A percentile compares a stretch with the other conserved stretches of the same genome.
Evolutionary conservation across 2,329 filamentous ascomycete species (phyloP).

Genomic region (Neurospora sp.): DNA sequence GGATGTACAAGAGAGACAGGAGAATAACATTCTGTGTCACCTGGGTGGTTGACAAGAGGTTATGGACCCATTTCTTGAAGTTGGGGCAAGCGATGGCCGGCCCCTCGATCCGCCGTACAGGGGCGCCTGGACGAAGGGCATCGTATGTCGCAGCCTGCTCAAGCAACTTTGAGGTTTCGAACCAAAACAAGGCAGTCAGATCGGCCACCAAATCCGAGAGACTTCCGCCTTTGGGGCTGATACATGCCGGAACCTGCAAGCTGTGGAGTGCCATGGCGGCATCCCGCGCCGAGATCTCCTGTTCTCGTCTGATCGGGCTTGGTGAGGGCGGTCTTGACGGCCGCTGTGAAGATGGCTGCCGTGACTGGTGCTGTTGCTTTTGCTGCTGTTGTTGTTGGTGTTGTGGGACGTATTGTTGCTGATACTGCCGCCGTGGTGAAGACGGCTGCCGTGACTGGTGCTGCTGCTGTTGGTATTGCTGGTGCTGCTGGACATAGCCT

Average conservation of each 20-base stretch:
- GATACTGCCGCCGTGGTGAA: constrained; percentile 19
- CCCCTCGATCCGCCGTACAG: constrained; percentile 47
- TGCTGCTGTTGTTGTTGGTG: constrained; percentile 1
- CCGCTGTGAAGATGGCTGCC: constrained; percentile 18
- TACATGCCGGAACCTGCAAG: constrained; percentile 64
- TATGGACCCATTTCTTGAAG: constrained; percentile 90
- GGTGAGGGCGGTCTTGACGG: constrained; percentile 28
- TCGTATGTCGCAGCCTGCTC: constrained; percentile 59
- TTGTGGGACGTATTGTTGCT: not conserved
- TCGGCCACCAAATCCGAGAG: constrained; percentile 75
- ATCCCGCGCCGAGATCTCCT: constrained; percentile 26
- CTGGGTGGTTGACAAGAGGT: constrained; percentile 85
- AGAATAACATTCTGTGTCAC: constrained; percentile 94
- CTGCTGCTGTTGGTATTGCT: constrained; percentile 1
- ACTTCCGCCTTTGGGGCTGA: constrained; percentile 66
- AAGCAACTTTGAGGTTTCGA: constrained; percentile 76
- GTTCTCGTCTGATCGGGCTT: constrained; percentile 18
- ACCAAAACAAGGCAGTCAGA: constrained; percentile 98
- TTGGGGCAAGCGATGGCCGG: constrained; percentile 69
- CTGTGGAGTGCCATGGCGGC: constrained; percentile 45
- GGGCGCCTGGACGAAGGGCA: constrained; percentile 28
- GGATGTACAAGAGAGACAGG: constrained; percentile 83
- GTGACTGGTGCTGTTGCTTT: not conserved
- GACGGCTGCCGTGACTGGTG: not conserved
- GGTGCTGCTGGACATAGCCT: not conserved